A percentile compares a stretch with the other conserved stretches of the same genome.
phyloP scores from a whole-genome alignment of 164 flowering plant species.

The Akebia trifoliata region DNA sequence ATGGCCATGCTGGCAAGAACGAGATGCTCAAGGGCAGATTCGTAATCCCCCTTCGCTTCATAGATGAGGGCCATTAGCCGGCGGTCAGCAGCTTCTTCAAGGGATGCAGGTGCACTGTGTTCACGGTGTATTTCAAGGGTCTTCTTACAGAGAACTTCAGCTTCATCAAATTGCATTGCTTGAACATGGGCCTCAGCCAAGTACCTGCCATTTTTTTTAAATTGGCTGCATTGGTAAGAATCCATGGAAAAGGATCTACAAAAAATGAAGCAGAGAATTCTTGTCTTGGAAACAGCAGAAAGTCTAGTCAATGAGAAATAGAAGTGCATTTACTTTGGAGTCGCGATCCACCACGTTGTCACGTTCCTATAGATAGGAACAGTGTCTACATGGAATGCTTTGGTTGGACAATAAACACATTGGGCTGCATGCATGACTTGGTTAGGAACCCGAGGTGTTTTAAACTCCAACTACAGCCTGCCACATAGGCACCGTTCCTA shows the following conservation, averaged over 20 bases:
- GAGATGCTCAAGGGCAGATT: slow-evolving; percentile 92
- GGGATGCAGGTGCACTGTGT: slow-evolving; percentile 88
- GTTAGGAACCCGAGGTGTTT: too few relatives aligned
- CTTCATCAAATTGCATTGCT: slow-evolving; percentile 96
- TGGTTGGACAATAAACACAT: too few relatives aligned
- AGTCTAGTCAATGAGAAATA: too few relatives aligned
- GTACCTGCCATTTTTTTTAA: slow-evolving; percentile 54
- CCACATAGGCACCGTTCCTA: too few relatives aligned
- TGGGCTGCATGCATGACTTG: too few relatives aligned
- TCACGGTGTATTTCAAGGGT: slow-evolving; percentile 90
- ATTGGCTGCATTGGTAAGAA: not conserved
- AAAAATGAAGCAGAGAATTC: not conserved
- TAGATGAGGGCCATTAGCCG: slow-evolving; percentile 94
- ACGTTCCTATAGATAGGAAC: too few relatives aligned
- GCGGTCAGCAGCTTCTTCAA: slow-evolving; percentile 95
- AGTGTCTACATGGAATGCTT: too few relatives aligned
- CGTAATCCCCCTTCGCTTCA: slow-evolving; percentile 92
- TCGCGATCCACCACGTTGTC: too few relatives aligned
- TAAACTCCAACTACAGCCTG: too few relatives aligned
- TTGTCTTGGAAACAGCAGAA: too few relatives aligned
- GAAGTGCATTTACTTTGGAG: too few relatives aligned
- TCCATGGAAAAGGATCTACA: not conserved
- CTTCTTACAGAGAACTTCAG: slow-evolving; percentile 74
- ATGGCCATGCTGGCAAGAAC: slow-evolving; percentile 98
- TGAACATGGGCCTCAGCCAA: slow-evolving; percentile 96